phyloP scores from a whole-genome alignment of 352 stramenopile species.

The Aphanomyces invadans region DNA sequence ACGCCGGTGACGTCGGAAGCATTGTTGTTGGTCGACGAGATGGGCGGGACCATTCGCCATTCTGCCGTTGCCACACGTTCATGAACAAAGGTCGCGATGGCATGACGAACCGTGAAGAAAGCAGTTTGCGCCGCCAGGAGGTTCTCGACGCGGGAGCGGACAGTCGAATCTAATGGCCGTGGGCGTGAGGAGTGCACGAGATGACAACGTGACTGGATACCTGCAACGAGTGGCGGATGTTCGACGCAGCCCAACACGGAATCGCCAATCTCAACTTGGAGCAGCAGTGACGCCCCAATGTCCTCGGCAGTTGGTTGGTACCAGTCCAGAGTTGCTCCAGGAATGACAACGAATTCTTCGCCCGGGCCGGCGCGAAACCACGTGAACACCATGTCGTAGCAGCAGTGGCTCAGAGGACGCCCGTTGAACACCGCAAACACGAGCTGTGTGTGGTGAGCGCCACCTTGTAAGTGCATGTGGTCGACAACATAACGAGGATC shows the following conservation, averaged over 20 bases:
- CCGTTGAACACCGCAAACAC: constrained; percentile 69
- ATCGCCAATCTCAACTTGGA: constrained; percentile 69
- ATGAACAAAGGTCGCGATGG: no score
- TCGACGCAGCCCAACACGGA: constrained; percentile 75
- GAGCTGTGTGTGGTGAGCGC: constrained; percentile 78
- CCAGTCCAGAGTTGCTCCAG: constrained; percentile 55
- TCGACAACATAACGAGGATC: constrained; percentile 59
- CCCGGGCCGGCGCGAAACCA: constrained; percentile 61
- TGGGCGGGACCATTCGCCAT: no score
- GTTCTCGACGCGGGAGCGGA: constrained; percentile 79
- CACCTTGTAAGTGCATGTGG: constrained; percentile 65
- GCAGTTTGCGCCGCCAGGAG: constrained; percentile 73
- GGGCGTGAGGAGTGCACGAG: no score
- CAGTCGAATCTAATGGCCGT: constrained; percentile 43
- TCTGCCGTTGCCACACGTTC: no score
- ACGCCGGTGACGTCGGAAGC: constrained; percentile 26
- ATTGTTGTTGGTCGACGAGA: no score
- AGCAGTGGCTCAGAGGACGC: constrained; percentile 56
- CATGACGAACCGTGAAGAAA: constrained; percentile 65
- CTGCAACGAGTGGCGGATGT: constrained; percentile 71
- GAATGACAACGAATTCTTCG: constrained; percentile 67
- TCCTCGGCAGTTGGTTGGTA: constrained; percentile 74
- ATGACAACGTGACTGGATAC: no score
- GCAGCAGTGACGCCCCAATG: constrained; percentile 64
- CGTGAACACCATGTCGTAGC: constrained; percentile 57